Conservation (phyloP, 345 rosid species). For the Eucalyptus virginea region DNA sequence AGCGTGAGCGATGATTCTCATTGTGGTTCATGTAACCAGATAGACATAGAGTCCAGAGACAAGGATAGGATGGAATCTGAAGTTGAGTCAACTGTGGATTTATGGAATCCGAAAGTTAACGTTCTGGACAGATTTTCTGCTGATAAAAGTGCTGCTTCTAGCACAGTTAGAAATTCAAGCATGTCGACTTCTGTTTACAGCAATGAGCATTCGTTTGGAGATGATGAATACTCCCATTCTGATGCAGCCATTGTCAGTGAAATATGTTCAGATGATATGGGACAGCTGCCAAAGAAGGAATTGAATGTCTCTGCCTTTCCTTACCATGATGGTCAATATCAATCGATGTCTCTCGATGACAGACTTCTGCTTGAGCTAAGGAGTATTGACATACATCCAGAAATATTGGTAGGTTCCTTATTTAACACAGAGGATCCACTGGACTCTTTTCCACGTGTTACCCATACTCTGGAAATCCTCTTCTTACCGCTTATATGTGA, state of each 20-base stretch:
- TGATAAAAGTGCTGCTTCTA: slow-evolving; percentile 56
- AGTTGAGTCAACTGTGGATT: slow-evolving; percentile 70
- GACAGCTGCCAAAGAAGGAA: slow-evolving; percentile 45
- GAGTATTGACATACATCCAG: slow-evolving; percentile 80
- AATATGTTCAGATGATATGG: slow-evolving; percentile 48
- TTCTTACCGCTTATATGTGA: neutral
- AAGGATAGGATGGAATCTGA: slow-evolving; percentile 92
- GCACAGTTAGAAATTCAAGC: slow-evolving; percentile 48
- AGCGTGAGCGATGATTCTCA: slow-evolving; percentile 95
- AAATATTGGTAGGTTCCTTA: slow-evolving; percentile 47
- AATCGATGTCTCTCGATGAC: slow-evolving; percentile 61
- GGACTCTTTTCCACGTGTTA: neutral
- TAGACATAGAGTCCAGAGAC: slow-evolving; percentile 72
- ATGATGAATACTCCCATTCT: slow-evolving; percentile 57
- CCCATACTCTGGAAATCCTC: neutral
- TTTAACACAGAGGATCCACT: neutral
- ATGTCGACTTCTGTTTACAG: slow-evolving; percentile 57
- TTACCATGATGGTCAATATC: slow-evolving; percentile 57
- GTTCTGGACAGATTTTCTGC: slow-evolving; percentile 59
- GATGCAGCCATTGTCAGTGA: slow-evolving; percentile 50
- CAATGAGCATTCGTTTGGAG: slow-evolving; percentile 67
- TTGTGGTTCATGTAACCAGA: slow-evolving; percentile 86
- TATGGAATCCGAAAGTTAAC: slow-evolving; percentile 52
- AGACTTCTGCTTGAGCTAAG: slow-evolving; percentile 76
- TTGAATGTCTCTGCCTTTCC: slow-evolving; percentile 22